phyloP scores from a whole-genome alignment of 176 grass and related monocot genomes.

The Alloteropsis semialata region DNA sequence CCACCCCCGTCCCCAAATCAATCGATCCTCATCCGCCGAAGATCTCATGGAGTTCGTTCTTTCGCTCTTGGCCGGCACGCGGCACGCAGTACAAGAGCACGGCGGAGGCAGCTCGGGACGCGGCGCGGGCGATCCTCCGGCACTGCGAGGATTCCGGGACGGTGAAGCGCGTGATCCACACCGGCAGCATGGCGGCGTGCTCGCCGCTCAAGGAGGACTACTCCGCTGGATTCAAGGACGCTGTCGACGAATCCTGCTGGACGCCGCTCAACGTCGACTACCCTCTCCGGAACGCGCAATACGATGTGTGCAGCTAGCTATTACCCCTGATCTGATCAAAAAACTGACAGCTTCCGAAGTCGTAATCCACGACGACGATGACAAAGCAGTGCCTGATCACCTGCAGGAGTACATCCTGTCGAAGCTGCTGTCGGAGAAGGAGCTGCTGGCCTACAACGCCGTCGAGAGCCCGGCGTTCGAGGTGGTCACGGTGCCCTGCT shows the following conservation, averaged over 20 bases:
- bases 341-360: background rate
- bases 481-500: conserved; percentile 47
- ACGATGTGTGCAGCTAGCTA: conserved; percentile 13
- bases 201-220: conserved; percentile 36
- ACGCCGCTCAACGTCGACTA: conserved; percentile 32
- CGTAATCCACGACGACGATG: background rate
- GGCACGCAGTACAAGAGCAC: conserved; percentile 34
- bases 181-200: conserved; percentile 6
- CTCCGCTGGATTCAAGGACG: conserved; percentile 6
- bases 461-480: conserved; percentile 17
- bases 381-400: too few species aligned
- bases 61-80: too few species aligned
- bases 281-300: background rate
- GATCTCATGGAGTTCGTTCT: too few species aligned
- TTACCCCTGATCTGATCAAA: too few species aligned
- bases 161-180: conserved; percentile 52
- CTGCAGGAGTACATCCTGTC: conserved; percentile 26
- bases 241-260: conserved; percentile 47
- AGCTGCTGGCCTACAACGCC: conserved; percentile 36
- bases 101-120: conserved; percentile 36
- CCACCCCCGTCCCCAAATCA: too few species aligned
- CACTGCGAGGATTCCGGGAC: conserved; percentile 30
- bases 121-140: conserved; percentile 34
- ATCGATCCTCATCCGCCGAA: too few species aligned
- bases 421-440: conserved; percentile 34